These are phyloP conservation scores for Neofusicoccum kwambonambiense DNA, from an alignment of 2,329 filamentous ascomycete genomes.

Conservation along the genomic window DNA sequence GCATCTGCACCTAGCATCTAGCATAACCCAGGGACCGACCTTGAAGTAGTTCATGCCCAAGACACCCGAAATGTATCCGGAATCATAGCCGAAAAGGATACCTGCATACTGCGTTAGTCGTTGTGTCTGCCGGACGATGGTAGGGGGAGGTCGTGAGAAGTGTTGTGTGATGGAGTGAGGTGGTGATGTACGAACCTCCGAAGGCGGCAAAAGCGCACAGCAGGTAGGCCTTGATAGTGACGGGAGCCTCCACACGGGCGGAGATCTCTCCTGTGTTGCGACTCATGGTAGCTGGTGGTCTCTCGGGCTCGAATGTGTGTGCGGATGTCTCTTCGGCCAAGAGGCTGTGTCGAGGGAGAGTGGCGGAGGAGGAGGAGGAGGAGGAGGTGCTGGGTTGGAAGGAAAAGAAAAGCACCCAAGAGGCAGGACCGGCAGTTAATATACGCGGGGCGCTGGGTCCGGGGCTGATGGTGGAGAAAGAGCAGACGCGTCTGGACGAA, in stretches of 20 bases:
- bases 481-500: background rate
- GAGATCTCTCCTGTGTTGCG: slow-evolving; percentile 26
- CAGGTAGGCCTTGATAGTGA: slow-evolving; percentile 47
- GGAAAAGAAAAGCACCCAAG: background rate
- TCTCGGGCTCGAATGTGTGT: background rate
- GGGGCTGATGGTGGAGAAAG: background rate
- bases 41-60: slow-evolving; percentile 43
- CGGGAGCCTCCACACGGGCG: slow-evolving; percentile 53
- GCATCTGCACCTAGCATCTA: background rate
- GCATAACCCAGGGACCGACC: slow-evolving; percentile 18
- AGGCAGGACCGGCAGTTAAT: background rate
- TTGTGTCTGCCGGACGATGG: background rate
- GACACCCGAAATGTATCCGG: slow-evolving; percentile 71
- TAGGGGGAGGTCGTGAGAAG: too few species aligned
- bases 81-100: slow-evolving; percentile 78
- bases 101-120: slow-evolving; percentile 20
- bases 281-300: background rate
- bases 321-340: background rate
- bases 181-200: slow-evolving; percentile 29
- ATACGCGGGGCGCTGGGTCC: background rate
- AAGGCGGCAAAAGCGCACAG: slow-evolving; percentile 51
- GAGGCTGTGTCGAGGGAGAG: background rate
- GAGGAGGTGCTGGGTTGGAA: background rate
- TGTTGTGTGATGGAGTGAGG: too few species aligned
- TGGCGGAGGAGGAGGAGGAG: background rate